A percentile compares a stretch with the other conserved stretches of the same genome.
Conservation (phyloP, 352 stramenopile species). For the Globisporangium cylindrosporum region DNA sequence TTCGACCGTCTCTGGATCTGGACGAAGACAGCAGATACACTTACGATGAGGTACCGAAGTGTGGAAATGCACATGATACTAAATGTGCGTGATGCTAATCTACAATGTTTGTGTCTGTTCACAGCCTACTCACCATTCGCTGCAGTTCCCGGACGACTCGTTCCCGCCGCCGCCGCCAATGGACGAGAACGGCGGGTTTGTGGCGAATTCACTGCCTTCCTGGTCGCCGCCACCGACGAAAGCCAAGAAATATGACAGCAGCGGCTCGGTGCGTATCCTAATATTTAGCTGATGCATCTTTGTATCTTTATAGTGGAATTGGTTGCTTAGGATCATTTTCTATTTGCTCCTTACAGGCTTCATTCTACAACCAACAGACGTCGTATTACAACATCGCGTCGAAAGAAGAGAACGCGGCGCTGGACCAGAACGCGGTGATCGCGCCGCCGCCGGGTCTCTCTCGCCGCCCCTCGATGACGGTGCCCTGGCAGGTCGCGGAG, state of each 20-base stretch:
- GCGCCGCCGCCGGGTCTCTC: constrained; percentile 67
- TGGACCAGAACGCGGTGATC: constrained; percentile 69
- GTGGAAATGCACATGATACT: not conserved
- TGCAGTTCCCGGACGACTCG: constrained; percentile 64
- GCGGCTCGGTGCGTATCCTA: constrained; percentile 14
- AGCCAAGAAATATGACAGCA: constrained; percentile 66
- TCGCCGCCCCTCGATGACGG: constrained; percentile 79
- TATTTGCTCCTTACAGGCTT: constrained; percentile 21
- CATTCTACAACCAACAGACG: constrained; percentile 72
- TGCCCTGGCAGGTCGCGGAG: constrained; percentile 83
- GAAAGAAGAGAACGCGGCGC: constrained; percentile 45
- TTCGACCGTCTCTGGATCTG: constrained; percentile 29
- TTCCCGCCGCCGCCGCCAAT: constrained; percentile 71
- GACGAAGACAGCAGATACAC: constrained; percentile 32
- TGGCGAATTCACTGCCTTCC: constrained; percentile 62
- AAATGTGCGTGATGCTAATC: not conserved
- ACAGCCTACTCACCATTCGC: constrained; percentile 25
- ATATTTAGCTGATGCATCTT: not conserved
- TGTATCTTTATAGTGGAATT: not conserved
- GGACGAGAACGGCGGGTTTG: constrained; percentile 63
- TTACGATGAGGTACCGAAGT: constrained; percentile 32
- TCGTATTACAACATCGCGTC: constrained; percentile 71
- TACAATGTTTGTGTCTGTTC: not conserved
- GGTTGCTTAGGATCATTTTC: not conserved
- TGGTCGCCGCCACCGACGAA: constrained; percentile 75